Conservation (phyloP, 1,139 yeast genomes). For the Pichia terricola region DNA sequence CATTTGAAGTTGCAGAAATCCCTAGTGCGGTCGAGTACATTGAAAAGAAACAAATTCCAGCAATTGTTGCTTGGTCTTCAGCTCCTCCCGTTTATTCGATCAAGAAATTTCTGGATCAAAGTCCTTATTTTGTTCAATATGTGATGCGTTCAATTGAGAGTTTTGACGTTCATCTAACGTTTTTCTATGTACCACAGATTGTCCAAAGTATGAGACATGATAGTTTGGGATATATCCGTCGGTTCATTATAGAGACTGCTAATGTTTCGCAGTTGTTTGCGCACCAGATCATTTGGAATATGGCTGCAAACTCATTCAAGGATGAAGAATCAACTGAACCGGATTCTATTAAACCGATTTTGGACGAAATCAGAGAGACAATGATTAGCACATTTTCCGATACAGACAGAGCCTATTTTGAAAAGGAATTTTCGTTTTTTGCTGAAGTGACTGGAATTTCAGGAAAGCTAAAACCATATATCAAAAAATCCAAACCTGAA, state of each 20-base stretch:
- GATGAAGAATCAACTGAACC: slow-evolving; percentile 81
- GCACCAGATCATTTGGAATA: slow-evolving; percentile 97
- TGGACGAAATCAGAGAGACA: slow-evolving; percentile 62
- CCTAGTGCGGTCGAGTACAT: slow-evolving; percentile 59
- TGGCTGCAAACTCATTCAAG: slow-evolving; percentile 84
- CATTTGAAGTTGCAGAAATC: slow-evolving; percentile 50
- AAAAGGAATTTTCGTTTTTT: slow-evolving; percentile 82
- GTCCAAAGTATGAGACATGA: slow-evolving; percentile 89
- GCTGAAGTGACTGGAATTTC: slow-evolving; percentile 87
- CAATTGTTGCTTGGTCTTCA: slow-evolving; percentile 66
- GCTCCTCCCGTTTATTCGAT: slow-evolving; percentile 81
- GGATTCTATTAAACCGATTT: slow-evolving; percentile 72
- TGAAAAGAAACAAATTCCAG: slow-evolving; percentile 33
- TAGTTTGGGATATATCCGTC: slow-evolving; percentile 71
- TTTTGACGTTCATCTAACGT: slow-evolving; percentile 81
- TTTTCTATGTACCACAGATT: slow-evolving; percentile 96
- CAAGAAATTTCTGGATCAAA: slow-evolving; percentile 61
- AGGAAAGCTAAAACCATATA: slow-evolving; percentile 87
- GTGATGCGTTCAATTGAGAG: slow-evolving; percentile 85
- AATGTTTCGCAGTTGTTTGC: slow-evolving; percentile 85
- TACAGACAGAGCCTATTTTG: slow-evolving; percentile 57
- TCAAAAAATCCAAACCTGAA: slow-evolving; percentile 90
- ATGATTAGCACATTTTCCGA: slow-evolving; percentile 56
- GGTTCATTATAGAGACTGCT: slow-evolving; percentile 87
- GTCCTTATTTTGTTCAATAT: slow-evolving; percentile 65